These are phyloP conservation scores for Hordeum pubiflorum DNA, from an alignment of 202 grass and related monocot species.

Conservation along the genomic window DNA sequence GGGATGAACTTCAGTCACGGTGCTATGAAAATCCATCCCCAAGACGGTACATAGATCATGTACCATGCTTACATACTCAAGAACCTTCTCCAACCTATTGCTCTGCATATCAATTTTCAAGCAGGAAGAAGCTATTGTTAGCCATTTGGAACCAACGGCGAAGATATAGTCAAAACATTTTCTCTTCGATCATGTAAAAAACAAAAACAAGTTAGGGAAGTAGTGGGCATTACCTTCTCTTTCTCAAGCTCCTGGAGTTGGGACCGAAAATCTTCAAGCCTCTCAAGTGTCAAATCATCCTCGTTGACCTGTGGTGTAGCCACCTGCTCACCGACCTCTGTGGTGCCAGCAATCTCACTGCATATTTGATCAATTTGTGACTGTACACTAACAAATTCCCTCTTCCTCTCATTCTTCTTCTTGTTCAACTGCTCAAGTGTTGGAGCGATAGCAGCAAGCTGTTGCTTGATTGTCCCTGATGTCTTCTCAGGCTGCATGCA, in stretches of 20 bases:
- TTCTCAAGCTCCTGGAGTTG: slow-evolving; percentile 93
- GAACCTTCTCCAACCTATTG: slow-evolving; percentile 79
- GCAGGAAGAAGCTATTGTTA: background rate
- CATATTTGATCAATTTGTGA: slow-evolving; percentile 92
- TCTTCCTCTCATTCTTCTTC: slow-evolving; percentile 71
- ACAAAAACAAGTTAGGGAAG: background rate
- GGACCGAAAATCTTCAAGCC: slow-evolving; percentile 73
- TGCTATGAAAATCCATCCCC: slow-evolving; percentile 82
- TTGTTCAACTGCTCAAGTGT: slow-evolving; percentile 73
- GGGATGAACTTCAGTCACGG: slow-evolving; percentile 80
- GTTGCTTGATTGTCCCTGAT: slow-evolving; percentile 85
- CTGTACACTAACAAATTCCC: slow-evolving; percentile 74
- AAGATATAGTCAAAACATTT: background rate
- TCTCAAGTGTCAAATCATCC: slow-evolving; percentile 83
- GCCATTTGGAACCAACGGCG: background rate
- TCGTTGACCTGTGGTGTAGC: slow-evolving; percentile 58
- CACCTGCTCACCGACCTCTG: slow-evolving; percentile 55
- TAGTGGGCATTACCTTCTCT: slow-evolving; percentile 59
- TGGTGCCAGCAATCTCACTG: slow-evolving; percentile 81
- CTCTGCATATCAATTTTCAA: slow-evolving; percentile 46
- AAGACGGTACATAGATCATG: slow-evolving; percentile 89
- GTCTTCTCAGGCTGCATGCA: slow-evolving; percentile 78
- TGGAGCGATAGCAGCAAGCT: slow-evolving; percentile 76
- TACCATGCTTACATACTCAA: slow-evolving; percentile 79
- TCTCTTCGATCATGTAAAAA: background rate